These are phyloP conservation scores for Saturnispora hagleri DNA, from an alignment of 805 yeast genomes.

Conservation along the genomic window DNA sequence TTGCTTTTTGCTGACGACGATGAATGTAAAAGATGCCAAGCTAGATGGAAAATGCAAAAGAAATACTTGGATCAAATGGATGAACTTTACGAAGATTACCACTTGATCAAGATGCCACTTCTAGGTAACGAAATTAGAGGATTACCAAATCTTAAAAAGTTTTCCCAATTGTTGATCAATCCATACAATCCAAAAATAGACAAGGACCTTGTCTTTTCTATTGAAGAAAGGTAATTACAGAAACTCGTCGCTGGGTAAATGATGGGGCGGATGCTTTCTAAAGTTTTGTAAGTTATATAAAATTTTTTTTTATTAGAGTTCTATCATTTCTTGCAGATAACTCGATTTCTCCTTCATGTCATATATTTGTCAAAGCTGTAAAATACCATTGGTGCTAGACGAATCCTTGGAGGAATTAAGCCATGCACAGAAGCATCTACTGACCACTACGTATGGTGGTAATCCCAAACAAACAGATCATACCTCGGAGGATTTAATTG, in stretches of 20 bases:
- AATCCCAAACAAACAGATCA: conserved; percentile 4
- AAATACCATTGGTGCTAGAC: conserved; percentile 48
- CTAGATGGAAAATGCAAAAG: conserved; percentile 93
- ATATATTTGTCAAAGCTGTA: conserved; percentile 52
- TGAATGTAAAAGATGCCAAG: conserved; percentile 80
- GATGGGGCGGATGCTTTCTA: neutral
- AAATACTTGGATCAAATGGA: conserved; percentile 92
- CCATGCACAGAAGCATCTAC: conserved; percentile 45
- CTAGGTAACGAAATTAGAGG: conserved; percentile 95
- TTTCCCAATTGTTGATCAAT: conserved; percentile 69
- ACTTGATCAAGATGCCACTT: conserved; percentile 90
- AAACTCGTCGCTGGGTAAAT: neutral
- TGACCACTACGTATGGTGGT: conserved; percentile 30
- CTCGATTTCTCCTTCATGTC: conserved; percentile 15
- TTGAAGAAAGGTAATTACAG: conserved; percentile 35
- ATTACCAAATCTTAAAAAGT: conserved; percentile 69
- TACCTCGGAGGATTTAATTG: conserved; percentile 14
- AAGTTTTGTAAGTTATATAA: neutral
- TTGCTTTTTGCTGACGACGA: conserved; percentile 77
- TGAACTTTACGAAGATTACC: conserved; percentile 95
- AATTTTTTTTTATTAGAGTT: neutral
- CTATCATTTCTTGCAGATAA: neutral
- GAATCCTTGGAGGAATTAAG: conserved; percentile 43
- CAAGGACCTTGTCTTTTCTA: conserved; percentile 41
- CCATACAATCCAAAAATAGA: conserved; percentile 69